Evolutionary conservation across 352 stramenopile genomes (phyloP), one percentile per base, ranked within the genome.

Genomic region (Phytophthora colocasiae): DNA sequence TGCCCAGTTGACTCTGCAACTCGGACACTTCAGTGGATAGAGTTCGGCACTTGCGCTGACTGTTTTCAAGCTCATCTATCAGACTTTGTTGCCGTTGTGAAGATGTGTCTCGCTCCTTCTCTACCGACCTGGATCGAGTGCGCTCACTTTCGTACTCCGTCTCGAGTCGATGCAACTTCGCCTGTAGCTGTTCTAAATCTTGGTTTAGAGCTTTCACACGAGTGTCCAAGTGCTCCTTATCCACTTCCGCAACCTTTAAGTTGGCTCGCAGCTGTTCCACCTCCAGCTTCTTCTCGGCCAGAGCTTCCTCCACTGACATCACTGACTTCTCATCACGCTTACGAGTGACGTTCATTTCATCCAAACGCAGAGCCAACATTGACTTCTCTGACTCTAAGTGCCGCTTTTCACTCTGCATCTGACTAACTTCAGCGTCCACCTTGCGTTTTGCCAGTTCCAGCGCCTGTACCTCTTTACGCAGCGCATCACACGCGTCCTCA

Each of bases 251-350:
- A 10, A 71, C 56, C 36, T 75, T 77, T 10, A 80, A 58, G 26
- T 55, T 75, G 10, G 60, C 69, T 26, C 77, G 69, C 2, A 88
- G 65, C 40, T 86, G 75, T 45, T 88, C 80, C 6, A 80, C 70
- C 53, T 91, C 82, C 60, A 77, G 71, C 29, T 80, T 83, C 27
- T 77, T 75, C 40, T 80, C 76, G 4, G 58, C 66, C 3, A 78
- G 43, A 24, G 61, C 44, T 22, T 58, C 63, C 43, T 68, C 58
- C 2, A 50, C 51, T 4, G 59, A 67, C 3, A 58, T 47, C 15
- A 58, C 59, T 5, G 52, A 63, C 22, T 68, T 73, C 27, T 69
- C 66, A 10, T 69, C 51, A 15, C 61, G 45, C 27, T 65, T 67
- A 11, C 53, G 51, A 47, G 59, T 66, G 17, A 53, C 36, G 17